A percentile compares a stretch with the other conserved stretches of the same genome.
phyloP scores from a whole-genome alignment of 805 yeast species.

The Metschnikowia anglica region DNA sequence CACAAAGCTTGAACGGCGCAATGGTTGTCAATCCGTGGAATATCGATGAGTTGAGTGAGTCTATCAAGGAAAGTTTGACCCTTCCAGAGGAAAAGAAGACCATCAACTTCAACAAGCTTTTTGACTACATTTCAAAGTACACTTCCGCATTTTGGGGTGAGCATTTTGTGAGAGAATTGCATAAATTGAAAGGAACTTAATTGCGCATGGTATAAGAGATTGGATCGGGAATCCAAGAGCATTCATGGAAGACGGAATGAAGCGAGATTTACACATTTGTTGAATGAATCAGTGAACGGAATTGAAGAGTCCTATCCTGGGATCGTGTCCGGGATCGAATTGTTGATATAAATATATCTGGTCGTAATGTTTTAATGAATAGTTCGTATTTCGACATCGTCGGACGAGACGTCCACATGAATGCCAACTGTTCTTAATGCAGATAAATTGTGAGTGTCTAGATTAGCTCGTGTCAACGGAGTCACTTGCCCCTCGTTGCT shows the following conservation, averaged over 20 bases:
- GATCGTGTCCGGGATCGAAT: too few species aligned
- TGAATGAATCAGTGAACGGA: neutral
- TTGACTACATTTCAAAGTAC: constrained; percentile 85
- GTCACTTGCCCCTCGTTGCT: constrained; percentile 11
- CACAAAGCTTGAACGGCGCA: constrained; percentile 94
- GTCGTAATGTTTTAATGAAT: constrained; percentile 2
- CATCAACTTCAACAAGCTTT: constrained; percentile 78
- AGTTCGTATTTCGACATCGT: constrained; percentile 17
- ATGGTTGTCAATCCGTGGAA: constrained; percentile 97
- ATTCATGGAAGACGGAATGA: neutral
- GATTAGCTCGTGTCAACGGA: constrained; percentile 20
- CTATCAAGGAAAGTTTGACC: constrained; percentile 84
- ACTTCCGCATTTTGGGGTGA: constrained; percentile 98
- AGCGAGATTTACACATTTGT: neutral
- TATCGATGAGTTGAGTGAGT: constrained; percentile 85
- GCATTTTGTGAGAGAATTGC: constrained; percentile 85
- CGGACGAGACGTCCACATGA: constrained; percentile 8
- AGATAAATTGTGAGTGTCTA: constrained; percentile 19
- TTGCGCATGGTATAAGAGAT: neutral
- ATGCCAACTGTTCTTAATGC: constrained; percentile 10
- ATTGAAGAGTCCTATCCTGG: neutral
- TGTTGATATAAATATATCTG: neutral
- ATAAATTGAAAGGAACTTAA: constrained; percentile 31
- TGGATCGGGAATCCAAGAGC: neutral
- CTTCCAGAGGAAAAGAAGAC: constrained; percentile 77